Conservation (phyloP, 2,329 filamentous ascomycete species). For the Aspergillus alliaceus region DNA sequence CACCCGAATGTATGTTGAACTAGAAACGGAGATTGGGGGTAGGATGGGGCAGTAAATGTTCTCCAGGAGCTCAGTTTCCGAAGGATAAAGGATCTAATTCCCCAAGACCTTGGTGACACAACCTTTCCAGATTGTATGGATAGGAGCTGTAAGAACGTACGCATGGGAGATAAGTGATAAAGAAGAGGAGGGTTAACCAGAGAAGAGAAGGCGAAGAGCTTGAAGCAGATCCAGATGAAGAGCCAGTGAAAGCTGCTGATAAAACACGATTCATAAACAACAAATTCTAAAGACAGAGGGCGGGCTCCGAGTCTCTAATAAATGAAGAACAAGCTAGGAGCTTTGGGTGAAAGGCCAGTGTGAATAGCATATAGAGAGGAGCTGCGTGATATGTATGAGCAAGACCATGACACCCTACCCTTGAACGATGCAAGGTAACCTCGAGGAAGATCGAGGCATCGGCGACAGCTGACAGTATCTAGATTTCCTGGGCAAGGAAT, state of each 20-base stretch:
- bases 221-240: neutral
- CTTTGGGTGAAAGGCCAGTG: neutral
- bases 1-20: neutral
- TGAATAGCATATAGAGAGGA: slow-evolving; percentile 17
- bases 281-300: neutral
- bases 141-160: neutral
- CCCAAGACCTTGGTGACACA: neutral
- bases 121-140: neutral
- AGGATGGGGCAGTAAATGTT: neutral
- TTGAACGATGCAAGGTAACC: slow-evolving; percentile 22
- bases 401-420: slow-evolving; percentile 26
- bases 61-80: neutral
- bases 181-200: neutral
- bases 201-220: neutral
- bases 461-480: slow-evolving; percentile 25
- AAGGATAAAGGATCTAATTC: neutral
- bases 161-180: neutral
- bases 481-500: slow-evolving; percentile 22
- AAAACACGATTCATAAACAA: slow-evolving; percentile 1
- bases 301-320: neutral
- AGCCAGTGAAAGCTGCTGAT: slow-evolving; percentile 12
- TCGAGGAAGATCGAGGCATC: slow-evolving; percentile 12
- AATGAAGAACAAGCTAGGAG: neutral
- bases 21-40: neutral
- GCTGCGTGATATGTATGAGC: slow-evolving; percentile 25